Conservation (phyloP, 2,329 filamentous ascomycete species). For the Monosporascus ibericus region DNA sequence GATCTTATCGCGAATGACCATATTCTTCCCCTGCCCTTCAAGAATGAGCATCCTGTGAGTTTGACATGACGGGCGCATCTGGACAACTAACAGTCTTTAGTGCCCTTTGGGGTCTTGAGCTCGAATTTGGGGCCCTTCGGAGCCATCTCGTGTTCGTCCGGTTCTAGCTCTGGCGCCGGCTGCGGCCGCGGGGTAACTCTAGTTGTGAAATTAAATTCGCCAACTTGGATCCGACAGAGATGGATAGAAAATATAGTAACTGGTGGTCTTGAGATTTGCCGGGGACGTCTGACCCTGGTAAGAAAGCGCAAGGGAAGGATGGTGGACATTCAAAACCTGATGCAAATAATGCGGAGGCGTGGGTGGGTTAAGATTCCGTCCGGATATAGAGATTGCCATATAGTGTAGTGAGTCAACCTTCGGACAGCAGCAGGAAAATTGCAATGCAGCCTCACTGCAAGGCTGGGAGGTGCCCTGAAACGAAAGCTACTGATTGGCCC, state of each 20-base stretch:
- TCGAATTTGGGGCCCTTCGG: constrained; percentile 49
- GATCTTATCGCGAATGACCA: constrained; percentile 76
- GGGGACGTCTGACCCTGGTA: constrained; percentile 1
- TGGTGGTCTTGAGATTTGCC: constrained; percentile 1
- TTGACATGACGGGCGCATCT: not conserved
- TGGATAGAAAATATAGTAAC: constrained; percentile 1
- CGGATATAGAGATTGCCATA: no score
- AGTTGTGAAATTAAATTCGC: not conserved
- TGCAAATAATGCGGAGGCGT: no score
- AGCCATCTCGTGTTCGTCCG: constrained; percentile 23
- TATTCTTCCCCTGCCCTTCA: constrained; percentile 64
- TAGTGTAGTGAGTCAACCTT: no score
- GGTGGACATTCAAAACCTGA: constrained; percentile 8
- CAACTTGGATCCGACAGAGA: not conserved
- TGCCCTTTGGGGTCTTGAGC: constrained; percentile 87
- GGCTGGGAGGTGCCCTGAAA: no score
- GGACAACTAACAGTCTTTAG: constrained; percentile 64
- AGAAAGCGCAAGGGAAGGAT: constrained; percentile 5
- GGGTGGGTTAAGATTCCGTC: no score
- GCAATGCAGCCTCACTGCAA: no score
- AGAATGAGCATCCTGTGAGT: constrained; percentile 11
- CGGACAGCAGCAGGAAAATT: no score
- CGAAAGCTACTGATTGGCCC: no score
- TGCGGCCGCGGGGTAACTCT: constrained; percentile 4
- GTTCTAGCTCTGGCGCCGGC: not conserved